These are phyloP conservation scores for Linnemannia schmuckeri DNA, from an alignment of 192 early-diverging fungal genomes.

Conservation along the genomic window DNA sequence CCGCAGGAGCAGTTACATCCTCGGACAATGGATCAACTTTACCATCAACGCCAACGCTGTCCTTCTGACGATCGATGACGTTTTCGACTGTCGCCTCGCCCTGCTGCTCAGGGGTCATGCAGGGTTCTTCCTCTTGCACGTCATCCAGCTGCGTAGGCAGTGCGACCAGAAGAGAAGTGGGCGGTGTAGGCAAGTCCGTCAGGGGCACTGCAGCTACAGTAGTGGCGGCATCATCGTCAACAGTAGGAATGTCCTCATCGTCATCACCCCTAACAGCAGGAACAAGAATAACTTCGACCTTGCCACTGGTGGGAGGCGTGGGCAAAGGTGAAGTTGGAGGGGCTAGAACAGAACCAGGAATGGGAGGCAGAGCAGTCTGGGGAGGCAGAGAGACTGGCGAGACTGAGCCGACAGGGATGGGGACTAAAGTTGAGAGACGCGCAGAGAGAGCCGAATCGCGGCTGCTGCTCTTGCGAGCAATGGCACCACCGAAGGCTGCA, in stretches of 20 bases:
- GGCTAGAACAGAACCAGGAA: not conserved
- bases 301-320: not conserved
- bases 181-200: not conserved
- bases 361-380: constrained; percentile 37
- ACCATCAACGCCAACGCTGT: not conserved
- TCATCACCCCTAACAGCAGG: not conserved
- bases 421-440: constrained; percentile 21
- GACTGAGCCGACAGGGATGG: constrained; percentile 14
- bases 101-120: not conserved
- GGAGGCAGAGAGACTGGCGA: constrained; percentile 22
- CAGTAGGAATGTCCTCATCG: not conserved
- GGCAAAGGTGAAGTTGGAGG: not conserved
- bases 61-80: not conserved
- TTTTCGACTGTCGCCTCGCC: not conserved
- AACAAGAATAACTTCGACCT: not conserved
- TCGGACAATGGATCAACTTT: not conserved
- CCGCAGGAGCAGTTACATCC: too few species aligned
- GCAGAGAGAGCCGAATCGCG: constrained; percentile 20
- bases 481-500: constrained; percentile 6
- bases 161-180: not conserved
- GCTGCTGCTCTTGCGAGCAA: constrained; percentile 10
- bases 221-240: not conserved
- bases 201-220: not conserved
- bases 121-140: not conserved
- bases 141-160: not conserved